Percentiles rank a stretch among this genome's conserved stretches.
phyloP scores from a whole-genome alignment of 768 basidiomycete genomes.

The Lenzites betulinus region DNA sequence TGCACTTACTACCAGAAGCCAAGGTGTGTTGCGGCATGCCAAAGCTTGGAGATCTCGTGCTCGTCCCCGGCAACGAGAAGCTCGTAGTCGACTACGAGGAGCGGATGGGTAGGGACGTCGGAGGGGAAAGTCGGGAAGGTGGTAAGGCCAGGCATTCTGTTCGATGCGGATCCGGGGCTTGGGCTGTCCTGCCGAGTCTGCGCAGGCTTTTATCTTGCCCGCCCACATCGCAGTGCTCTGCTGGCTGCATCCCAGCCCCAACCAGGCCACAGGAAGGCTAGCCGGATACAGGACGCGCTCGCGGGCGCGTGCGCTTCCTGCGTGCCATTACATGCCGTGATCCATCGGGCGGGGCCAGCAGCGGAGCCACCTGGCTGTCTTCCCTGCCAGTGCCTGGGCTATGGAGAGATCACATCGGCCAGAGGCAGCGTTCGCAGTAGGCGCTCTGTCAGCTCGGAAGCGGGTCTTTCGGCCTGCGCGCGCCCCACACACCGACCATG shows the following conservation, averaged over 20 bases:
- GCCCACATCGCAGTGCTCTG: conserved; percentile 5
- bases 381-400: conserved; percentile 15
- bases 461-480: conserved; percentile 4
- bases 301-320: conserved; percentile 6
- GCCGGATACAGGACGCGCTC: conserved; percentile 17
- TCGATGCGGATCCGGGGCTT: conserved; percentile 14
- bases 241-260: conserved; percentile 1
- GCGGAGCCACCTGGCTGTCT: conserved; percentile 3
- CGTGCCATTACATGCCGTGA: conserved; percentile 4
- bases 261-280: conserved; percentile 16
- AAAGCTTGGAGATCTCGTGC: conserved; percentile 51
- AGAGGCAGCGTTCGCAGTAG: neutral
- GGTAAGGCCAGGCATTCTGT: conserved; percentile 33
- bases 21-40: conserved; percentile 57
- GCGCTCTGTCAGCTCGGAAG: conserved; percentile 3
- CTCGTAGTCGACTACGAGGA: conserved; percentile 57
- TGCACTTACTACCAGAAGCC: conserved; percentile 68
- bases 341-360: conserved; percentile 9
- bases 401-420: conserved; percentile 13
- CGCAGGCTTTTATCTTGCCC: conserved; percentile 14
- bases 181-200: neutral
- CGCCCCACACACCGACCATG: neutral
- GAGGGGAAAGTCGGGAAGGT: conserved; percentile 49
- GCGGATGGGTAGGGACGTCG: conserved; percentile 53
- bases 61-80: conserved; percentile 45